A percentile compares a stretch with the other conserved stretches of the same genome.
phyloP scores from a whole-genome alignment of 2,329 filamentous ascomycete species.

The Arthrobotrys megalospora region DNA sequence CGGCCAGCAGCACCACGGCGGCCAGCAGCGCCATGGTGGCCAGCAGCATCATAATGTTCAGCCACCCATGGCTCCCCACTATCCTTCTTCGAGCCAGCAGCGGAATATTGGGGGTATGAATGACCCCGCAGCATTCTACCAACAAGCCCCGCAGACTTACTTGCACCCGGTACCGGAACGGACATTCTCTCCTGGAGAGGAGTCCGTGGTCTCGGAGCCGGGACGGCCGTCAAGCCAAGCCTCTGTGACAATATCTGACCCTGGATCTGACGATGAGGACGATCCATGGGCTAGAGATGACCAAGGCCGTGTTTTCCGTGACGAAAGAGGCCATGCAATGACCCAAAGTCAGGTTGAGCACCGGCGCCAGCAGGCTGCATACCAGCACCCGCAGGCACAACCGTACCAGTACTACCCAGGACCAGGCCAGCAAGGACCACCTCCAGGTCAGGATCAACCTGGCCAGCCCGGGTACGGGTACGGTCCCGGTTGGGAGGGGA shows the following conservation, averaged over 20 bases:
- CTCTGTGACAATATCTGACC: slow-evolving; percentile 62
- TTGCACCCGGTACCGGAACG: slow-evolving; percentile 67
- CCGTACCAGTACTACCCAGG: slow-evolving; percentile 70
- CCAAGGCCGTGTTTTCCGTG: slow-evolving; percentile 67
- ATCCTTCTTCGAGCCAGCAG: slow-evolving; percentile 30
- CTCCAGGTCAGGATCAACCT: slow-evolving; percentile 59
- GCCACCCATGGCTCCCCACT: slow-evolving; percentile 44
- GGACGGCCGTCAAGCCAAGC: slow-evolving; percentile 61
- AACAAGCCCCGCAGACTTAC: slow-evolving; percentile 65
- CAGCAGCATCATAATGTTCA: slow-evolving; percentile 53
- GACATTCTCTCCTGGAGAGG: slow-evolving; percentile 65
- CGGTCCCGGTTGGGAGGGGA: slow-evolving; percentile 80
- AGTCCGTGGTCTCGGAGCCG: slow-evolving; percentile 65
- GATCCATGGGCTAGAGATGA: slow-evolving; percentile 66
- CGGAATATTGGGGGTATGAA: slow-evolving; percentile 64
- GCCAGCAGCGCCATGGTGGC: slow-evolving; percentile 36
- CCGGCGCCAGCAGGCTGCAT: slow-evolving; percentile 67
- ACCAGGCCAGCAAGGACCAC: slow-evolving; percentile 71
- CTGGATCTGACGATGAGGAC: slow-evolving; percentile 61
- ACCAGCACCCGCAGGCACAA: slow-evolving; percentile 65
- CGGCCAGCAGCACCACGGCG: slow-evolving; percentile 52
- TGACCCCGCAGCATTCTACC: slow-evolving; percentile 63
- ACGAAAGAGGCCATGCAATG: slow-evolving; percentile 64
- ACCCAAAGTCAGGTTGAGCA: slow-evolving; percentile 61
- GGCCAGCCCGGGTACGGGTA: slow-evolving; percentile 76